Evolutionary conservation across 2,329 filamentous ascomycete genomes (phyloP), one percentile per base, ranked within the genome.

Genomic region (Talaromyces sp.): DNA sequence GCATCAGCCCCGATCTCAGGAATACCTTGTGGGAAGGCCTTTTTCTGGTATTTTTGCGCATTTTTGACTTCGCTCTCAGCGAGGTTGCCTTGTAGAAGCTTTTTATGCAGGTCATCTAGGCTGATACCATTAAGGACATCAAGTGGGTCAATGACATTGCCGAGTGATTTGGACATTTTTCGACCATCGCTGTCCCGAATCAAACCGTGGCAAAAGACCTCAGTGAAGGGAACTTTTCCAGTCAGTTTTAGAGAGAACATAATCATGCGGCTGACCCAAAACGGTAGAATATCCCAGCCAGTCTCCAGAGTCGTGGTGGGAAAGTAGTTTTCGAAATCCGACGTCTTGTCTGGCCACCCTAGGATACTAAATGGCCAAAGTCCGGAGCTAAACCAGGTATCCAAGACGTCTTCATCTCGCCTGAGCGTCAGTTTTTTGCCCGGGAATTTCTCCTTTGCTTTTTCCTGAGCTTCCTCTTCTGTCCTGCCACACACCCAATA

Each of bases 81-180:
- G 27, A 98, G 80, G 75, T 98, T 98, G 63, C 93, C 93, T 3
- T 81, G 72, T 51, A 84, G 78, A 5, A 98, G 85, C 80, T 96
- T 96, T 61, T 87, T 85, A 69, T 96, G 91, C 8, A 98, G 84
- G 46, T 82, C 80, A 63, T 92, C 81, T 7, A 98, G 82, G 54
- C 86, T 80, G 70, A 96, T 96, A 70, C 93, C 93, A 60, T 88
- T 82, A 77, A 98, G 96, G 65, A 97, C 90, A 74, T 97, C 93
- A 51, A 96, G 82, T 60, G 93, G 93, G 73, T 97, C 93, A 68
- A 98, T 89, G 67, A 97, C 93, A 69, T 98, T 98, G 57, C 93
- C 93, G 57, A 97, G 76, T 62, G 91, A 96, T 80, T 98, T 98
- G 64, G 90, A 95, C 93, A 98, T 98, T 79, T 98, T 98, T 64